These are phyloP conservation scores for Bauhinia variegata DNA, from an alignment of 306 rosid species.

Conservation along the genomic window DNA sequence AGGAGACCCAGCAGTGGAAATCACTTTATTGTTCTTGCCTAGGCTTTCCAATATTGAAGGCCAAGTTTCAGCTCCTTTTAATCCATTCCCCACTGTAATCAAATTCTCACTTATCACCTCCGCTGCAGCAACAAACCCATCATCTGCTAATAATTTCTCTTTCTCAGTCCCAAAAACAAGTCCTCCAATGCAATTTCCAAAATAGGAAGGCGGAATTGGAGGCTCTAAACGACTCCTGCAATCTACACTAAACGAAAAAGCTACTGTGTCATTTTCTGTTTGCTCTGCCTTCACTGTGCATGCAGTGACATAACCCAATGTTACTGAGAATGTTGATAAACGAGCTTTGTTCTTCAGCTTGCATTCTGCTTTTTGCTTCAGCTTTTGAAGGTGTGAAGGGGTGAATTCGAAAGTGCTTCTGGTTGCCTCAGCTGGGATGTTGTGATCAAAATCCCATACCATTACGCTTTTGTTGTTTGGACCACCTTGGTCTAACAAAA, in stretches of 20 bases:
- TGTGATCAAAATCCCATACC: not conserved
- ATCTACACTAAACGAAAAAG: not conserved
- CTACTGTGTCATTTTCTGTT: not conserved
- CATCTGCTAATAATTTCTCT: not conserved
- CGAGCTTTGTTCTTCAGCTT: not conserved
- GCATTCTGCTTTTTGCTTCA: not conserved
- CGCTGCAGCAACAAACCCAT: not conserved
- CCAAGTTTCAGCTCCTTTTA: not conserved
- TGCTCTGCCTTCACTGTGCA: constrained; percentile 26
- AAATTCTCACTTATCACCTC: constrained; percentile 7
- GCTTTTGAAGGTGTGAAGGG: constrained; percentile 6
- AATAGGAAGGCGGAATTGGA: constrained; percentile 30
- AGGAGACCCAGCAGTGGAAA: constrained; percentile 34
- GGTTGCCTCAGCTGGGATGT: not conserved
- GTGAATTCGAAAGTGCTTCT: constrained; percentile 35
- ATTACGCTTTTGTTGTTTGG: not conserved
- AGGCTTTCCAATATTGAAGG: too few relatives aligned
- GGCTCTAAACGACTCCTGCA: constrained; percentile 20
- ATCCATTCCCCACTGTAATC: not conserved
- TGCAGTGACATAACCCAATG: constrained; percentile 15
- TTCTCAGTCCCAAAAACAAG: not conserved
- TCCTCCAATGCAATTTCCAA: constrained; percentile 36
- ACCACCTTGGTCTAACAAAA: constrained; percentile 4
- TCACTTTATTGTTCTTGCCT: not conserved
- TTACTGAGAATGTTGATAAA: constrained; percentile 19